These are phyloP conservation scores for Orychophragmus violaceus DNA, from an alignment of 345 rosid genomes.

Conservation along the genomic window DNA sequence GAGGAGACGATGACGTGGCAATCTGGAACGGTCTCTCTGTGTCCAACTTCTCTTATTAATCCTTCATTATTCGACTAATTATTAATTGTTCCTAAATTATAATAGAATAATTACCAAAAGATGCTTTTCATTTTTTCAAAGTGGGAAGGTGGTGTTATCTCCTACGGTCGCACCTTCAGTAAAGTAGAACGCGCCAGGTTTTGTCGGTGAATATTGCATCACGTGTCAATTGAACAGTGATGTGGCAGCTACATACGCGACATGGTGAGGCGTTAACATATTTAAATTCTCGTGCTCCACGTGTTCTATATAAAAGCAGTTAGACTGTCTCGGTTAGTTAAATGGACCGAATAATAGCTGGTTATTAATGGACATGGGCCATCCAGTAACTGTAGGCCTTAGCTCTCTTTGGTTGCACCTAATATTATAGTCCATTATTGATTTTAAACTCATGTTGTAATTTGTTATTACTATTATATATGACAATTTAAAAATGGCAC, in stretches of 20 bases:
- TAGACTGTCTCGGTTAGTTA: neutral
- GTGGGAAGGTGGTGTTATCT: constrained; percentile 10
- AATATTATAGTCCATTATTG: no score
- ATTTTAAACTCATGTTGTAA: no score
- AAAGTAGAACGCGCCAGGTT: neutral
- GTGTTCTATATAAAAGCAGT: neutral
- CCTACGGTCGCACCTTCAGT: neutral
- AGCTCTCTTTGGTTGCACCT: no score
- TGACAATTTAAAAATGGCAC: no score
- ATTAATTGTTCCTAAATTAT: neutral
- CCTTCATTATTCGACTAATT: constrained; percentile 10
- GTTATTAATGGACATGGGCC: neutral
- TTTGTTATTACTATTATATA: no score
- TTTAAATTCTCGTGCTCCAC: neutral
- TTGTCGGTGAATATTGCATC: neutral
- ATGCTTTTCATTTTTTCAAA: no score
- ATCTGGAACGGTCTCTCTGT: constrained; percentile 23
- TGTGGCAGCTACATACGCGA: constrained; percentile 11
- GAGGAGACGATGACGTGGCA: constrained; percentile 30
- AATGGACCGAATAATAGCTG: neutral
- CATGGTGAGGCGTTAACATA: neutral
- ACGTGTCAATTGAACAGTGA: neutral
- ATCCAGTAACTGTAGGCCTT: no score
- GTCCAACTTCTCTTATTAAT: no score
- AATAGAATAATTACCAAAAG: neutral